Conservation (phyloP, 768 basidiomycete species). For the Russula sp. region DNA sequence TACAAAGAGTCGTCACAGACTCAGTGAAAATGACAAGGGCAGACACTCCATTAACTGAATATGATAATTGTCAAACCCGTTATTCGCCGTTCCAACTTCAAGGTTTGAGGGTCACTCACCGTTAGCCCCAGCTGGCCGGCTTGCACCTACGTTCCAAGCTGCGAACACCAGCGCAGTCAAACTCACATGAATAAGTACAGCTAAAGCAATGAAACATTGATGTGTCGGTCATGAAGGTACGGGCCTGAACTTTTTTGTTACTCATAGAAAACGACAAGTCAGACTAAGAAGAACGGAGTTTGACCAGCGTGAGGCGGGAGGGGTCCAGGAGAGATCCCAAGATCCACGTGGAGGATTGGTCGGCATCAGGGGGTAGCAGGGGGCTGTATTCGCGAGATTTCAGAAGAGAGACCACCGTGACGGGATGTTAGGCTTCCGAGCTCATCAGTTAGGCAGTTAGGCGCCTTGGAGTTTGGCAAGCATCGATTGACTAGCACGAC, state of each 20-base stretch:
- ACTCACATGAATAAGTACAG: constrained; percentile 40
- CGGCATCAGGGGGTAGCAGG: too few relatives aligned
- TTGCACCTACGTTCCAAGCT: constrained; percentile 13
- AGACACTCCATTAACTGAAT: neutral
- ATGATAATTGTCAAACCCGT: too few relatives aligned
- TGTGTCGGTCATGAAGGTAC: neutral
- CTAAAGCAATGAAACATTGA: neutral
- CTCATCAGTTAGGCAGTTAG: too few relatives aligned
- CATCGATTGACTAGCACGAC: too few relatives aligned
- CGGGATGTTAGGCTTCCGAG: too few relatives aligned
- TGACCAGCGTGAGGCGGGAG: constrained; percentile 29
- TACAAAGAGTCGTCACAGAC: too few relatives aligned
- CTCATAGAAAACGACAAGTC: constrained; percentile 48
- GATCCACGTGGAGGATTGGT: too few relatives aligned
- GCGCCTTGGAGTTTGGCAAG: too few relatives aligned
- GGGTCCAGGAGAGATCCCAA: neutral
- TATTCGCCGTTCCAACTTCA: too few relatives aligned
- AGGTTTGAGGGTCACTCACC: neutral
- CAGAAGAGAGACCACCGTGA: too few relatives aligned
- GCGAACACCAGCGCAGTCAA: constrained; percentile 12
- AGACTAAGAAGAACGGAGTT: constrained; percentile 51
- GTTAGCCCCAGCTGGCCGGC: neutral
- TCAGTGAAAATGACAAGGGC: too few relatives aligned
- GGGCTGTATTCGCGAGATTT: too few relatives aligned
- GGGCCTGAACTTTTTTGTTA: constrained; percentile 29